phyloP scores from a whole-genome alignment of 2,329 filamentous ascomycete species.

The Grosmannia serpens region DNA sequence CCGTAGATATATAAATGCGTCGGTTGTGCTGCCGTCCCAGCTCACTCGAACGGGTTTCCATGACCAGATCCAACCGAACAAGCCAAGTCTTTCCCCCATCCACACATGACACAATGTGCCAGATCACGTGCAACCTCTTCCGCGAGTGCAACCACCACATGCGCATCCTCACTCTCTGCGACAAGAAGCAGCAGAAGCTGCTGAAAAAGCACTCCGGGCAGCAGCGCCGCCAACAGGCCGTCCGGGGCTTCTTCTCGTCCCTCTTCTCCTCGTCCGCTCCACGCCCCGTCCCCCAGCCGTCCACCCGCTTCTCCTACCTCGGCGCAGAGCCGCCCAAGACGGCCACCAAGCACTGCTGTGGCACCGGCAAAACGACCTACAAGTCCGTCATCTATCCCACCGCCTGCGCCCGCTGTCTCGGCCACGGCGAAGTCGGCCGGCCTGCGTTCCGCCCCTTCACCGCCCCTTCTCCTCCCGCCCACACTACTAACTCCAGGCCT shows the following conservation, averaged over 20 bases:
- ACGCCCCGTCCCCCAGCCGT: background rate
- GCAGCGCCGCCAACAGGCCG: background rate
- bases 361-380: background rate
- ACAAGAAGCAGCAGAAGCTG: background rate
- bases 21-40: too few relatives aligned
- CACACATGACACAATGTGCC: conserved; percentile 1
- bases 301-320: background rate
- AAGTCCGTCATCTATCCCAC: background rate
- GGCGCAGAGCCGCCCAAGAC: background rate
- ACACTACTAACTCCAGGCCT: too few relatives aligned
- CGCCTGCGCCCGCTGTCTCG: background rate
- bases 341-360: background rate
- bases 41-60: too few relatives aligned
- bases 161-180: conserved; percentile 5
- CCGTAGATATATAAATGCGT: too few relatives aligned
- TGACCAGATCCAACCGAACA: background rate
- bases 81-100: background rate
- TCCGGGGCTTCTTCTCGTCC: background rate
- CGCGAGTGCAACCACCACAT: conserved; percentile 3
- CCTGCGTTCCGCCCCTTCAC: background rate
- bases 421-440: too few relatives aligned
- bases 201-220: background rate
- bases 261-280: background rate
- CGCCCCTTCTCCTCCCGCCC: too few relatives aligned
- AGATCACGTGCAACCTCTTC: conserved; percentile 4